Percentiles rank a stretch among this genome's conserved stretches.
These are phyloP conservation scores for Rhododendron ovatum DNA, from an alignment of 148 eudicot species.

Conservation along the genomic window DNA sequence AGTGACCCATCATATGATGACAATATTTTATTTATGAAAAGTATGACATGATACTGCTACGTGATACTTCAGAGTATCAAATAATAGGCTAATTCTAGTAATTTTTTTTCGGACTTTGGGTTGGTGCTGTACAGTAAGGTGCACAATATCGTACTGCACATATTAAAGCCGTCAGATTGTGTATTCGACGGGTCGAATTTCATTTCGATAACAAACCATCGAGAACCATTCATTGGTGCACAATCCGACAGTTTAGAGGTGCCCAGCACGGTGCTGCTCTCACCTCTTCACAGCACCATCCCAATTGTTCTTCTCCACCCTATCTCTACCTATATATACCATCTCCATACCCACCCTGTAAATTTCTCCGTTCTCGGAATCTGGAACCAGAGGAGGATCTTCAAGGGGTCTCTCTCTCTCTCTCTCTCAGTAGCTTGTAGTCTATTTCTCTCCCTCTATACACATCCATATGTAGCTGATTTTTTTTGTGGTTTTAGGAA, in stretches of 20 bases:
- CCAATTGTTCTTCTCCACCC: no score
- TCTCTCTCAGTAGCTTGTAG: background rate
- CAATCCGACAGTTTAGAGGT: fast-evolving
- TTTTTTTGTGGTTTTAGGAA: constrained; percentile 20
- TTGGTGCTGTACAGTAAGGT: fast-evolving
- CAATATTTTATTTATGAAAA: no score
- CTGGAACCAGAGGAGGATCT: constrained; percentile 10
- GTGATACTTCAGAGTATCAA: no score
- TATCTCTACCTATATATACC: background rate
- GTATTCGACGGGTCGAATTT: no score
- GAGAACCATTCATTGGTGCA: fast-evolving
- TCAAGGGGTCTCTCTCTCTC: background rate
- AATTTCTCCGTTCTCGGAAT: constrained; percentile 1
- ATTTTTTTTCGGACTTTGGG: no score
- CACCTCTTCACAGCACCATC: no score
- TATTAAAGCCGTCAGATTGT: no score
- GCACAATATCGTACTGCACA: fast-evolving
- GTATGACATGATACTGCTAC: no score
- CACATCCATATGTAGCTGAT: background rate
- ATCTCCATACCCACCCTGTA: background rate
- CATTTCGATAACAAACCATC: fast-evolving
- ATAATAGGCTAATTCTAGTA: no score
- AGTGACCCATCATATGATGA: no score
- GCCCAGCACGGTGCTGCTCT: no score
- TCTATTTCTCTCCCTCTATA: background rate